phyloP scores from a whole-genome alignment of 805 yeast genomes.

The Candida railenensis region DNA sequence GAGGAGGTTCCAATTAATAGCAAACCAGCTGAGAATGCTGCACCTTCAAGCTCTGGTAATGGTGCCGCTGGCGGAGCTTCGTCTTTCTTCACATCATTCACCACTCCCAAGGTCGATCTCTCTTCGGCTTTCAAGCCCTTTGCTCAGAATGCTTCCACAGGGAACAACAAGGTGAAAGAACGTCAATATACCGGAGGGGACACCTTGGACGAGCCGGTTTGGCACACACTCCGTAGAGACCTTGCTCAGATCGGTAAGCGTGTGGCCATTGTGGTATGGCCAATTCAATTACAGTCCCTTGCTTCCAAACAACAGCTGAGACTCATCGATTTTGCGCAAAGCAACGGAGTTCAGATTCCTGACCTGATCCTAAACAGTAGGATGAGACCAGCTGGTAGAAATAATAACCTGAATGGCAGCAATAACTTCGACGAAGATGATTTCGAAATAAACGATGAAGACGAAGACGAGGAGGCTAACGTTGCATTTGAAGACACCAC shows the following conservation, averaged over 20 bases:
- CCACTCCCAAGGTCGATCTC: slow-evolving; percentile 29
- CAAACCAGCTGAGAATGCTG: neutral
- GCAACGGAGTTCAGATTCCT: slow-evolving; percentile 36
- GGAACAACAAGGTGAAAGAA: slow-evolving; percentile 34
- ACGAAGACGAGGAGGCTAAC: slow-evolving; percentile 17
- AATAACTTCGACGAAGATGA: slow-evolving; percentile 17
- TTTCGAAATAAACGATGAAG: slow-evolving; percentile 21
- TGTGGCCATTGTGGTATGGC: slow-evolving; percentile 43
- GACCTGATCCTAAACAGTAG: slow-evolving; percentile 27
- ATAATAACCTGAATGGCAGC: slow-evolving; percentile 12
- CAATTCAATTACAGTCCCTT: slow-evolving; percentile 35
- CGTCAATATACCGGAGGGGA: slow-evolving; percentile 66
- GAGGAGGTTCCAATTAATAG: neutral
- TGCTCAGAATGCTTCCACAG: slow-evolving; percentile 16
- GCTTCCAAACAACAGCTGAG: slow-evolving; percentile 35
- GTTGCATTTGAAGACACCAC: slow-evolving; percentile 13
- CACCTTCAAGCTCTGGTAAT: neutral
- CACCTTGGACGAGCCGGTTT: slow-evolving; percentile 70
- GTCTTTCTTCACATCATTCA: slow-evolving; percentile 1
- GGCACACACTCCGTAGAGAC: slow-evolving; percentile 48
- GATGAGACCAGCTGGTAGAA: slow-evolving; percentile 25
- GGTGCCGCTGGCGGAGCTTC: slow-evolving; percentile 1
- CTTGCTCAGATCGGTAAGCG: slow-evolving; percentile 34
- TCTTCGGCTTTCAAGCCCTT: slow-evolving; percentile 36
- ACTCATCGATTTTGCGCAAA: slow-evolving; percentile 32